Percentiles rank a stretch among this genome's conserved stretches.
These are phyloP conservation scores for Eucalyptus fibrosa DNA, from an alignment of 345 rosid genomes.

Conservation along the genomic window DNA sequence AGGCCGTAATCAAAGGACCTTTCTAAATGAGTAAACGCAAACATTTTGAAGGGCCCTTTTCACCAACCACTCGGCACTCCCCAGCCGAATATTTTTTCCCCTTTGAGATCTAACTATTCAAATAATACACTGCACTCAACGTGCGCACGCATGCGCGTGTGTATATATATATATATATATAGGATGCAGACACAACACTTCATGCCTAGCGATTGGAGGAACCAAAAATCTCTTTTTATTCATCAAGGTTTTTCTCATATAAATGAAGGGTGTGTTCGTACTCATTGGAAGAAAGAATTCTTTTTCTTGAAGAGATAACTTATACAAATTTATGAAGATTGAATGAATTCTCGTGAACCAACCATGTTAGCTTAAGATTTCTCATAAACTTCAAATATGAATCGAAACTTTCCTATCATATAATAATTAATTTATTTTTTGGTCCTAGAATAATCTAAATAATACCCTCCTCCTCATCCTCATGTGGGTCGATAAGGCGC, in stretches of 20 bases:
- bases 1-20: not conserved
- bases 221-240: not conserved
- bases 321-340: not conserved
- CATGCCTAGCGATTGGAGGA: not conserved
- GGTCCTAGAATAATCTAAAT: not conserved
- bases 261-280: not conserved
- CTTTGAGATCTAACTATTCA: not conserved
- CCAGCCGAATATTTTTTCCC: not conserved
- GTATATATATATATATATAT: not conserved
- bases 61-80: not conserved
- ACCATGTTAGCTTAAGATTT: not conserved
- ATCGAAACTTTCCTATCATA: not conserved
- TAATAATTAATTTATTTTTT: not conserved
- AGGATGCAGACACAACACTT: not conserved
- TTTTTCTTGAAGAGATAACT: not conserved
- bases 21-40: not conserved
- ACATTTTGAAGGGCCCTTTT: not conserved
- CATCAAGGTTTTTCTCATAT: not conserved
- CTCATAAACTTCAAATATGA: not conserved
- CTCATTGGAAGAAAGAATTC: not conserved
- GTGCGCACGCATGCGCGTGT: not conserved
- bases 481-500: not conserved
- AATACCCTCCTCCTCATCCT: not conserved
- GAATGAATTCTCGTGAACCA: not conserved
- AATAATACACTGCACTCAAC: not conserved